Evolutionary conservation across 2,329 filamentous ascomycete genomes (phyloP).

Genomic region (Cercospora berteroae): DNA sequence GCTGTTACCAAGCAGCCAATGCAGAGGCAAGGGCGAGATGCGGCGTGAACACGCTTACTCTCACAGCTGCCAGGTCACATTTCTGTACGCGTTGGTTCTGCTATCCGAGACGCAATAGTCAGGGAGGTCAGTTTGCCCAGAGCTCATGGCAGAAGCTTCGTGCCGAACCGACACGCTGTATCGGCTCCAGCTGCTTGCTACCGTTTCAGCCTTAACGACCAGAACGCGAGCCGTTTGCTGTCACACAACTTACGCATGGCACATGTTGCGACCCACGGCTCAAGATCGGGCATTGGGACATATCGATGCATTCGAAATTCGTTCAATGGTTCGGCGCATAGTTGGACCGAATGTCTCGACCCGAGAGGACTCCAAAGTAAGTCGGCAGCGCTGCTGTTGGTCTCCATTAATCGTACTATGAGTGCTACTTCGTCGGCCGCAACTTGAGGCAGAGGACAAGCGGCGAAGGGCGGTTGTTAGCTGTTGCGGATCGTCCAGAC

Average conservation of each 20-base stretch:
- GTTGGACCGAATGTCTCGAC: neutral
- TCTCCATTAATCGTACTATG: neutral
- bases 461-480: neutral
- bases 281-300: neutral
- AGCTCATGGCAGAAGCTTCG: neutral
- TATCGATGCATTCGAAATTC: neutral
- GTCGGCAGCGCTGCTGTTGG: neutral
- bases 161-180: neutral
- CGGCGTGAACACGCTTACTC: neutral
- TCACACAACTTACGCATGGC: neutral
- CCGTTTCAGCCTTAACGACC: constrained; percentile 4
- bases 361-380: neutral
- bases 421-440: neutral
- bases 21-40: neutral
- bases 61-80: neutral
- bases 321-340: neutral
- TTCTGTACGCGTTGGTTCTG: neutral
- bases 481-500: neutral
- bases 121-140: neutral
- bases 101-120: neutral
- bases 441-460: neutral
- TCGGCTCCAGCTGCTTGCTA: neutral
- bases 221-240: neutral
- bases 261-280: neutral
- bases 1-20: neutral